phyloP scores from a whole-genome alignment of 2,329 filamentous ascomycete species.

The Scedosporium boydii region DNA sequence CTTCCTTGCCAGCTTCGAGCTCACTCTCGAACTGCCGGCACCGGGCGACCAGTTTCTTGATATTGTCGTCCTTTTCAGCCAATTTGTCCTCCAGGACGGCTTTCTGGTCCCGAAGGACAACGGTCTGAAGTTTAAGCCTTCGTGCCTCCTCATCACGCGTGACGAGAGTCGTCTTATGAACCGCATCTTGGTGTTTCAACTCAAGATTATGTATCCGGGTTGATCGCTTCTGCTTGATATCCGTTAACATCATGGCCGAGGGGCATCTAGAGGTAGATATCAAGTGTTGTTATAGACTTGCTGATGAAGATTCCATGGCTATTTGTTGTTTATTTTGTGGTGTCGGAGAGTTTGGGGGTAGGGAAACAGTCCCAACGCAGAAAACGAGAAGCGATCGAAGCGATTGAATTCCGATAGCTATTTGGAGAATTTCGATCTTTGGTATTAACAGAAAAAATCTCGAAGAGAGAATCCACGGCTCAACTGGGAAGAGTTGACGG shows the following conservation, averaged over 20 bases:
- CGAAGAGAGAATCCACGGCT: background rate
- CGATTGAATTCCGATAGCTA: background rate
- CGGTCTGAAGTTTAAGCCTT: constrained; percentile 55
- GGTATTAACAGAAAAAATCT: background rate
- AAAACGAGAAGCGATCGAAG: background rate
- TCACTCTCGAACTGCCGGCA: constrained; percentile 29
- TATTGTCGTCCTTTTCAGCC: constrained; percentile 47
- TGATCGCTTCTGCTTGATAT: constrained; percentile 11
- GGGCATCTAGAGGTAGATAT: constrained; percentile 12
- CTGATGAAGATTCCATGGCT: constrained; percentile 17
- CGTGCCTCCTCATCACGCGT: constrained; percentile 67
- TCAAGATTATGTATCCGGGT: constrained; percentile 49
- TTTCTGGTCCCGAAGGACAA: constrained; percentile 69
- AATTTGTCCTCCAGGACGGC: constrained; percentile 57
- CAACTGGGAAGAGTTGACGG: background rate
- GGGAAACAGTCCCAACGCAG: constrained; percentile 9
- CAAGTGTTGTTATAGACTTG: constrained; percentile 17
- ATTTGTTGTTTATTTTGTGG: constrained; percentile 10
- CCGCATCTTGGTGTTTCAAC: constrained; percentile 56
- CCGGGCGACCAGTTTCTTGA: constrained; percentile 35
- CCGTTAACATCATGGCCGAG: constrained; percentile 14
- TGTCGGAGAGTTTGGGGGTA: constrained; percentile 8
- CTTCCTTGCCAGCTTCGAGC: constrained; percentile 32
- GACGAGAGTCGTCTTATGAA: constrained; percentile 57
- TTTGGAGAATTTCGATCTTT: background rate